Conservation (phyloP, 2,329 filamentous ascomycete genomes). For the Drechmeria coniospora region DNA sequence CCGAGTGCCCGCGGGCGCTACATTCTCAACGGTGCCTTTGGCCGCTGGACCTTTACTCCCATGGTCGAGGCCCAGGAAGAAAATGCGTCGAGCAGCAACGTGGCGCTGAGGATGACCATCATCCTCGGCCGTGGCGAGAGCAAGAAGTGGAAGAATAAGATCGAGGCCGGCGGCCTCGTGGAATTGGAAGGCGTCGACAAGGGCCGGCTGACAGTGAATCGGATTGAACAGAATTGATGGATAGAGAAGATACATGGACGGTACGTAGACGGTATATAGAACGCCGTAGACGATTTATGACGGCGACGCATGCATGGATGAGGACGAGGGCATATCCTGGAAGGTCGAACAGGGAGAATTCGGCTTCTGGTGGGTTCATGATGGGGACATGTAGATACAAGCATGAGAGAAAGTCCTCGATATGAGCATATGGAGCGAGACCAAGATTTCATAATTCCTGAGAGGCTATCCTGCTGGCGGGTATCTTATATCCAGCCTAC, state of each 20-base stretch:
- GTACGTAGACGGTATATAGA: too few relatives aligned
- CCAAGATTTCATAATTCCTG: too few relatives aligned
- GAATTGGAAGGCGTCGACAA: conserved; percentile 29
- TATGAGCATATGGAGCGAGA: too few relatives aligned
- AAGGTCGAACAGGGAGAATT: too few relatives aligned
- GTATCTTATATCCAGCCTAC: too few relatives aligned
- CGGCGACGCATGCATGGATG: too few relatives aligned
- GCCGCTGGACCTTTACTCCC: conserved; percentile 79
- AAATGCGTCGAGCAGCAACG: conserved; percentile 39
- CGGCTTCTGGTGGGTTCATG: too few relatives aligned
- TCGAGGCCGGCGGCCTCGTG: conserved; percentile 42
- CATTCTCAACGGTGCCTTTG: conserved; percentile 97
- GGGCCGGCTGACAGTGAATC: conserved; percentile 36
- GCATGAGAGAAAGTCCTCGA: too few relatives aligned
- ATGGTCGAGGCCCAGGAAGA: conserved; percentile 25
- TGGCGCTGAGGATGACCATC: conserved; percentile 55
- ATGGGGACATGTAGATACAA: too few relatives aligned
- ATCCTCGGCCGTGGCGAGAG: conserved; percentile 61
- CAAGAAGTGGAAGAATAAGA: conserved; percentile 60
- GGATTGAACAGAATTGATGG: conserved; percentile 24
- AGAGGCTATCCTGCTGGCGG: too few relatives aligned
- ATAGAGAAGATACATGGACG: too few relatives aligned
- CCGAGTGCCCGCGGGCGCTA: conserved; percentile 37
- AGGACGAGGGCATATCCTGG: too few relatives aligned
- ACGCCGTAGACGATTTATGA: not conserved